Evolutionary conservation across 1,284 basidiomycete species (phyloP).

Genomic region (Papiliotrema laurentii): DNA sequence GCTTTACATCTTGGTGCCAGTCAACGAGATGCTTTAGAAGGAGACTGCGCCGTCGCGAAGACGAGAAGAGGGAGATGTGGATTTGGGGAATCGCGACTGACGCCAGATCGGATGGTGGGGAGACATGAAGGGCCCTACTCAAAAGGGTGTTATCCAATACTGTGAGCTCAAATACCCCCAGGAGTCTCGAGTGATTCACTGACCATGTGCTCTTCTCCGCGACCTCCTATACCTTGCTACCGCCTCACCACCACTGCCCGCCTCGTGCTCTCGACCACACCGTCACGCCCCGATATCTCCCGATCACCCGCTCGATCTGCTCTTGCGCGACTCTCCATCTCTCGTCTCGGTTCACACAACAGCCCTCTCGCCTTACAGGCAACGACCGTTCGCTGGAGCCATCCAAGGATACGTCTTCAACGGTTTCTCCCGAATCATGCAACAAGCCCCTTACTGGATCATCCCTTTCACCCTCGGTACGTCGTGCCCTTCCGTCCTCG

Average conservation of each 20-base stretch:
- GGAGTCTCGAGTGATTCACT: background rate
- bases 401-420: conserved; percentile 78
- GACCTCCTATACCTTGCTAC: background rate
- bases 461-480: conserved; percentile 72
- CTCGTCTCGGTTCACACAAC: conserved; percentile 2
- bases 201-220: background rate
- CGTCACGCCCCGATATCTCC: background rate
- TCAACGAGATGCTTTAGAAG: no score
- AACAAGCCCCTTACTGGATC: conserved; percentile 72
- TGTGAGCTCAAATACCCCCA: conserved; percentile 53
- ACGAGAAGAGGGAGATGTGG: no score
- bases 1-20: no score
- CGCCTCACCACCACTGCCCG: background rate
- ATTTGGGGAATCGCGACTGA: no score
- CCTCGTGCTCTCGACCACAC: background rate
- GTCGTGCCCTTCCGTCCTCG: conserved; percentile 39
- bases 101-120: conserved; percentile 94
- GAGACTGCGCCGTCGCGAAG: no score
- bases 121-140: conserved; percentile 64
- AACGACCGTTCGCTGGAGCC: conserved; percentile 66
- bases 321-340: background rate
- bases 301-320: background rate
- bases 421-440: conserved; percentile 71
- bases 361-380: conserved; percentile 79
- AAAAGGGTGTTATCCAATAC: conserved; percentile 76